These are phyloP conservation scores for Arthrobotrys pseudoclavata DNA, from an alignment of 2,329 filamentous ascomycete species.

Conservation along the genomic window DNA sequence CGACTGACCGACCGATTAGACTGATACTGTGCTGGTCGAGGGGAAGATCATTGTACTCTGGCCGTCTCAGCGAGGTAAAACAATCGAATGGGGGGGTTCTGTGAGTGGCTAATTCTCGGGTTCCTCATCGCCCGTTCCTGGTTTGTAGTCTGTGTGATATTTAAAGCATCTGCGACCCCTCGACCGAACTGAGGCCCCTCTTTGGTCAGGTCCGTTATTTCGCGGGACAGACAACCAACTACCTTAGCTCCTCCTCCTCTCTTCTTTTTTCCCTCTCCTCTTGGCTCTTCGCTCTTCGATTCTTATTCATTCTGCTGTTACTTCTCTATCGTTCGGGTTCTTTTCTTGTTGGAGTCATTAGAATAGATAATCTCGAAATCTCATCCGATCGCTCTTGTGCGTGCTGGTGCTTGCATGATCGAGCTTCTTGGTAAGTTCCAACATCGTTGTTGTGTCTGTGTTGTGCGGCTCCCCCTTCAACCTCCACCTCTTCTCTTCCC, in stretches of 20 bases:
- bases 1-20: neutral
- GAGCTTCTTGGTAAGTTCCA: constrained; percentile 15
- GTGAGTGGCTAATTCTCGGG: constrained; percentile 25
- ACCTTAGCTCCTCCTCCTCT: constrained; percentile 1
- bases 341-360: neutral
- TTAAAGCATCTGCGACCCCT: constrained; percentile 52
- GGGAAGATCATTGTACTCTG: neutral
- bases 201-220: constrained; percentile 26
- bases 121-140: constrained; percentile 9
- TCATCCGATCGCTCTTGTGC: too few species aligned
- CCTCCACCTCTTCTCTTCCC: neutral
- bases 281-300: neutral
- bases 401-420: too few species aligned
- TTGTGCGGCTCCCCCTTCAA: constrained; percentile 3
- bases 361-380: too few species aligned
- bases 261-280: neutral
- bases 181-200: constrained; percentile 14
- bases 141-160: constrained; percentile 37
- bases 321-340: neutral
- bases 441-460: neutral
- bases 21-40: neutral
- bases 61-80: constrained; percentile 3
- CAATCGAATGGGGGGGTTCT: neutral
- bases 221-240: constrained; percentile 15
- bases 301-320: neutral